Conservation (phyloP, 306 rosid genomes). For the Corylus avellana region DNA sequence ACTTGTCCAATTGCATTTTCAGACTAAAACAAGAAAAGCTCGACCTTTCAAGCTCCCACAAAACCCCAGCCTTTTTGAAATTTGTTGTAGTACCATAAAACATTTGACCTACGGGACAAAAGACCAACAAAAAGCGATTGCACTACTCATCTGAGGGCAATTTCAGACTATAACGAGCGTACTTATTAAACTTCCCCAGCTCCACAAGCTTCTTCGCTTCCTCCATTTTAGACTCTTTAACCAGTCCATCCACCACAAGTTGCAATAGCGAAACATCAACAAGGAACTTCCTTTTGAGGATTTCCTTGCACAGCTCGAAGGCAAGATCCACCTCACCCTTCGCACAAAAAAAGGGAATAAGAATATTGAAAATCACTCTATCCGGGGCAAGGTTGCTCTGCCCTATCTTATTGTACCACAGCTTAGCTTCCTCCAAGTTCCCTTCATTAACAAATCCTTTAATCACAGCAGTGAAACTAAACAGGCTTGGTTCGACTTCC, state of each 20-base stretch:
- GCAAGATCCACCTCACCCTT: slow-evolving; percentile 63
- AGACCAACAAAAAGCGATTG: background rate
- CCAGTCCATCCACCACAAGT: slow-evolving; percentile 61
- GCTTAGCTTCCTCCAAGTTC: slow-evolving; percentile 58
- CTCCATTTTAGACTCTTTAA: slow-evolving; percentile 43
- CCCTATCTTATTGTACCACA: slow-evolving; percentile 53
- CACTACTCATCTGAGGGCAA: slow-evolving; percentile 33
- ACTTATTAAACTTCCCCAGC: slow-evolving; percentile 48
- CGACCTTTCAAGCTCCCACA: too few species aligned
- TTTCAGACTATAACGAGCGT: slow-evolving; percentile 48
- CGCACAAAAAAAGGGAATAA: slow-evolving; percentile 68
- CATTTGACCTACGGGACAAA: too few species aligned
- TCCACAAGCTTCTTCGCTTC: slow-evolving; percentile 57
- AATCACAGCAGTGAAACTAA: slow-evolving; percentile 64
- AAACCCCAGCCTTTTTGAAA: too few species aligned
- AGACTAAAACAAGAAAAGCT: too few species aligned
- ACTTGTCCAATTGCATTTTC: too few species aligned
- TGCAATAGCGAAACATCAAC: slow-evolving; percentile 55
- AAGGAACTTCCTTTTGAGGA: slow-evolving; percentile 38
- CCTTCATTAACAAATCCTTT: slow-evolving; percentile 55
- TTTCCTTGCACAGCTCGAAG: slow-evolving; percentile 43
- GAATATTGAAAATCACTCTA: slow-evolving; percentile 40
- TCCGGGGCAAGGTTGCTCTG: slow-evolving; percentile 42
- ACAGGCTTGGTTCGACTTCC: slow-evolving; percentile 54
- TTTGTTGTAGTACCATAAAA: too few species aligned